phyloP scores from a whole-genome alignment of 2,329 filamentous ascomycete genomes.

The Colletotrichum gigasporum region DNA sequence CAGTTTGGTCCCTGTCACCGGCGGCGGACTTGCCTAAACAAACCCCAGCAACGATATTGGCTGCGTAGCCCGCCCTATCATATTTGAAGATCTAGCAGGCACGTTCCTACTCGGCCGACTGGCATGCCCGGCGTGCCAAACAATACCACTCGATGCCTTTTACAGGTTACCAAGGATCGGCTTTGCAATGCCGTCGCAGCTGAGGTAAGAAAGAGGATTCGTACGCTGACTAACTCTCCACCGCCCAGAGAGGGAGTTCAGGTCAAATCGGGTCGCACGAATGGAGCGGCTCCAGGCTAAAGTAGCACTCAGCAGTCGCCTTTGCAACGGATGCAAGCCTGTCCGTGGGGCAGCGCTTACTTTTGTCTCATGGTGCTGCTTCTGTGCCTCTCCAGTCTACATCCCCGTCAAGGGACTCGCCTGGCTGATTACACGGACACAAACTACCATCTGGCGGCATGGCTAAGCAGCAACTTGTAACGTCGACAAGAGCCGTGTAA shows the following conservation, averaged over 20 bases:
- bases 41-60: background rate
- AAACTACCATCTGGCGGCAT: background rate
- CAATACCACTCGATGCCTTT: background rate
- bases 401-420: background rate
- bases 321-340: background rate
- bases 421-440: background rate
- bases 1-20: background rate
- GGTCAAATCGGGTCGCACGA: background rate
- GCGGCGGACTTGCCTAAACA: background rate
- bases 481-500: background rate
- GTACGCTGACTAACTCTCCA: background rate
- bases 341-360: background rate
- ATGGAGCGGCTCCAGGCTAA: background rate
- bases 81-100: background rate
- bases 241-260: background rate
- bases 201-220: constrained; percentile 6
- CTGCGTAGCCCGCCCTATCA: background rate
- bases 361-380: background rate
- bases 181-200: background rate
- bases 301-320: background rate
- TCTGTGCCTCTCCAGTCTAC: background rate
- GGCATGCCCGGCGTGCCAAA: background rate
- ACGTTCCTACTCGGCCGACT: constrained; percentile 2
- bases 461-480: background rate
- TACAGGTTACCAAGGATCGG: background rate